A percentile compares a stretch with the other conserved stretches of the same genome.
These are phyloP conservation scores for Epichloe uncinata DNA, from an alignment of 2,329 filamentous ascomycete species.

Conservation along the genomic window DNA sequence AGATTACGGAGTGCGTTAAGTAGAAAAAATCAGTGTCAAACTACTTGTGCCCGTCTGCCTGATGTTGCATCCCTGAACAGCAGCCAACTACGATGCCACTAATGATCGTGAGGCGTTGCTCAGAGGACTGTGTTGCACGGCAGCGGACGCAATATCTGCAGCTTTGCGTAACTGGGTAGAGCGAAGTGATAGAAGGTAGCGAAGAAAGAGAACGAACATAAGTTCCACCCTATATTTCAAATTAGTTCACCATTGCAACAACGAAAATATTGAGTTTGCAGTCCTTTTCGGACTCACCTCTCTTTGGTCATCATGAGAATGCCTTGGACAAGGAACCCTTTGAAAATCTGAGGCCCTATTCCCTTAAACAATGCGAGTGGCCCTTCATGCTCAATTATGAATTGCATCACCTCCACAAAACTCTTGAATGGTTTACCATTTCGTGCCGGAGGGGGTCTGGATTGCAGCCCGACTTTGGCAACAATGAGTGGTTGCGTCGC, in stretches of 20 bases:
- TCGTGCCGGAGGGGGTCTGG: constrained; percentile 73
- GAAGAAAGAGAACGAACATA: constrained; percentile 72
- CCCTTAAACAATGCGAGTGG: constrained; percentile 83
- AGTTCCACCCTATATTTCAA: constrained; percentile 57
- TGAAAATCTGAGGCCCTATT: constrained; percentile 84
- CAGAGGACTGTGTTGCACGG: constrained; percentile 23
- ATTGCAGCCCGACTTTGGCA: constrained; percentile 93
- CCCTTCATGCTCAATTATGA: constrained; percentile 84
- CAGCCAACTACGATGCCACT: constrained; percentile 7
- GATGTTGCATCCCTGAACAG: neutral
- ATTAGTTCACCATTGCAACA: constrained; percentile 9
- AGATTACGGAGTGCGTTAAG: neutral
- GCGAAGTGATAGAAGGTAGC: constrained; percentile 61
- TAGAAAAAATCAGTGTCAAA: neutral
- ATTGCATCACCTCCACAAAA: constrained; percentile 88
- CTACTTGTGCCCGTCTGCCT: neutral
- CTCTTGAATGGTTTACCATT: constrained; percentile 86
- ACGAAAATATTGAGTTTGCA: neutral
- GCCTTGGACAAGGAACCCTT: constrained; percentile 86
- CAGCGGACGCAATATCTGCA: constrained; percentile 46
- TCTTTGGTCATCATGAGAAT: constrained; percentile 99
- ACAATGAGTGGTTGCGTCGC: constrained; percentile 92
- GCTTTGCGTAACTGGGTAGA: constrained; percentile 56
- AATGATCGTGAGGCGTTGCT: constrained; percentile 25
- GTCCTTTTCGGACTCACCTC: constrained; percentile 39